Conservation (phyloP, 2,329 filamentous ascomycete species). For the Hypoxylon sp. region DNA sequence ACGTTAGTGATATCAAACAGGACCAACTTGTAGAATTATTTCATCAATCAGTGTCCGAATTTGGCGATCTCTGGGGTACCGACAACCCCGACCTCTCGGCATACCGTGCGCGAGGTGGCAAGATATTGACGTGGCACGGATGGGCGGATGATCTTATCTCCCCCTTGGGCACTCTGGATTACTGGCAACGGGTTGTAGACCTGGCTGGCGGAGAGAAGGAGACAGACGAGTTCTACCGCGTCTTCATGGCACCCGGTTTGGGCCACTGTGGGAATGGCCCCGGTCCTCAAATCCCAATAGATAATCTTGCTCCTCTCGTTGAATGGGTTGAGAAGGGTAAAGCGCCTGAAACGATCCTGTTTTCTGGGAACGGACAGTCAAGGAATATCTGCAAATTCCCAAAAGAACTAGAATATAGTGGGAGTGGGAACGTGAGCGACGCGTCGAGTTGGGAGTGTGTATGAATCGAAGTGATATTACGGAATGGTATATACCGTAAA, state of each 20-base stretch:
- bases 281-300: conserved; percentile 53
- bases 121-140: background rate
- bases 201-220: conserved; percentile 37
- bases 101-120: background rate
- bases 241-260: conserved; percentile 68
- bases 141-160: background rate
- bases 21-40: conserved; percentile 45
- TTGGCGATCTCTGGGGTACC: background rate
- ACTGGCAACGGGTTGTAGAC: conserved; percentile 53
- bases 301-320: conserved; percentile 41
- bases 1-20: conserved; percentile 54
- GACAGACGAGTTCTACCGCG: conserved; percentile 65
- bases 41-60: background rate
- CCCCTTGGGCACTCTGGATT: conserved; percentile 35
- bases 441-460: conserved; percentile 45
- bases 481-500: background rate
- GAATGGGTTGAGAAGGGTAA: conserved; percentile 49
- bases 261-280: conserved; percentile 64
- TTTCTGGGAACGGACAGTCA: conserved; percentile 30
- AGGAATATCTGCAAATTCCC: conserved; percentile 42
- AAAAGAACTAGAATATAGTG: conserved; percentile 40
- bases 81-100: background rate
- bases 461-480: conserved; percentile 1
- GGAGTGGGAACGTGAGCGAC: conserved; percentile 41
- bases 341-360: conserved; percentile 41